Base-by-base conservation (phyloP, 2,329 filamentous ascomycete genomes). In the Ascomycota sp. region DNA sequence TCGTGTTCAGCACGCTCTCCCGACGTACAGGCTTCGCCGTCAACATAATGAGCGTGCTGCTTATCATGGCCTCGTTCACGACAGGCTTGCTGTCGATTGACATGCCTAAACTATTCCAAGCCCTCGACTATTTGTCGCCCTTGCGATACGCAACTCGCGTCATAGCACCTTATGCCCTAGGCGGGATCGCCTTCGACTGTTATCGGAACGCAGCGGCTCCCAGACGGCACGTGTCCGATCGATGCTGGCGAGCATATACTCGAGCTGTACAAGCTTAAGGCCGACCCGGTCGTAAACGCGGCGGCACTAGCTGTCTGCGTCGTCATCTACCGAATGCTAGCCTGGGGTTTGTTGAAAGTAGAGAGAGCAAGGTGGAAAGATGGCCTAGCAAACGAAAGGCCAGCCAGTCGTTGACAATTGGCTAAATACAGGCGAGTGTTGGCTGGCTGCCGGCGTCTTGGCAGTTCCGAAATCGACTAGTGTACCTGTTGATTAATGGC, bases 1-100 rank as follows among this genome's bases (percentile, higher is more conserved):
- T 85, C 43, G 70, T 81, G 53, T 83, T 83, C 57, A 81, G 81
- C 52, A 82, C 76, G 0, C 52, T 83, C 7, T 78, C 82, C 45
- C 49, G 46, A 7, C 76, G 83, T 43, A 77, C 75, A 0, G 78
- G 78, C 2, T 83, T 83, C 45, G 75, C 76, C 0, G 68, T 83
- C 34, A 81, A 79, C 39, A 51, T 80, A 32, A 80, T 75, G 37
- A 71, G 65, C 1, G 63, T 80, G 25, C 57, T 83, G 12, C 57
- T 85, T 4, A 72, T 69, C 0, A 64, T 85, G 7, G 71, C 75
- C 0, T 74, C 75, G 40, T 65, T 71, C 42, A 77, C 83, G 62
- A 65, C 66, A 0, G 77, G 77, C 1, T 58, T 82, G 22, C 63
- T 83, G 47, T 76, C 69, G 33, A 71, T 81, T 37, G 54, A 73